Evolutionary conservation across 2,329 filamentous ascomycete species (phyloP), one percentile per base, ranked within the genome.

Genomic region (Alternaria alternata): DNA sequence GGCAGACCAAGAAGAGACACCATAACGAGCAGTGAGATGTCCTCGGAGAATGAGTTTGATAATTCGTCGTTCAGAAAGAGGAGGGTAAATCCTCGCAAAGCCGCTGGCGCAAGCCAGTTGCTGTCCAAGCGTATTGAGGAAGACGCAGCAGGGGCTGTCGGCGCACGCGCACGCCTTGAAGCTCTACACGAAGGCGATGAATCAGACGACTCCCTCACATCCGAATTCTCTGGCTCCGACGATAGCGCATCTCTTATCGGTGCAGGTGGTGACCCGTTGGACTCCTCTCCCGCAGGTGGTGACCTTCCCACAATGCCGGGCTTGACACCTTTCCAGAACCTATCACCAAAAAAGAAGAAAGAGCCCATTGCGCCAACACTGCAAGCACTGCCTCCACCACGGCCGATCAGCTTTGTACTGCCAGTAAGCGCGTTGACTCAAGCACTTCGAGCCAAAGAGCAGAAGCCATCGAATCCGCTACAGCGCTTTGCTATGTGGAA

Each of bases 11-110:
- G 91, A 34, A 82, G 91, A 65, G 91, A 93, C 74, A 94, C 91
- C 0, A 89, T 91, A 47, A 94, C 91, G 1, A 93, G 91, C 78
- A 93, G 91, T 70, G 91, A 94, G 67, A 87, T 94, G 69, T 94
- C 91, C 0, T 94, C 91, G 0, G 91, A 94, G 63, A 93, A 92
- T 68, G 91, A 94, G 70, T 85, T 91, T 46, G 91, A 92, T 67
- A 84, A 87, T 1, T 86, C 87, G 0, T 84, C 85, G 1, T 91
- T 88, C 70, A 87, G 89, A 64, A 85, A 85, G 66, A 86, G 89
- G 60, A 83, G 87, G 48, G 87, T 90, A 61, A 86, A 86, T 2
- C 83, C 87, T 1, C 84, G 85, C 46, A 85, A 87, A 36, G 86
- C 86, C 7, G 83, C 86, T 24, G 85, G 83, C 69, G 65, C 70